Evolutionary conservation across 768 basidiomycete genomes (phyloP), one percentile per base, ranked within the genome.

Genomic region (Psilocybe tampanensis): DNA sequence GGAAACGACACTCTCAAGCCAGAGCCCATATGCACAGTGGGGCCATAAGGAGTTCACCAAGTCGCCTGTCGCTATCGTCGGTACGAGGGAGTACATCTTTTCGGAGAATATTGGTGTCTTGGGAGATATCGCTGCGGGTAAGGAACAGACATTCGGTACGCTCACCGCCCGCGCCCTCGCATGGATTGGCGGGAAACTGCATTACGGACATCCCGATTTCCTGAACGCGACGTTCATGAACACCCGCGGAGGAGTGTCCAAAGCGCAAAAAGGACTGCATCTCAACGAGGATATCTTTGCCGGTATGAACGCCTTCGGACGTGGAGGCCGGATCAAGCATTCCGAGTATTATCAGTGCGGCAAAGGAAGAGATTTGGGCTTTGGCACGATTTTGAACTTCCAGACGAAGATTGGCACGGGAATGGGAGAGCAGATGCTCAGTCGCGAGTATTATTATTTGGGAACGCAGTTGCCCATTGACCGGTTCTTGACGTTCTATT

Each of bases 361-460:
- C 61, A 98, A 99, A 79, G 97, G 97, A 54, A 90, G 97, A 76
- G 97, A 99, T 79, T 88, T 99, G 60, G 97, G 97, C 54, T 99
- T 99, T 70, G 97, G 97, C 50, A 99, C 97, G 44, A 98, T 98
- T 69, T 79, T 99, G 67, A 98, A 98, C 73, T 99, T 99, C 86
- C 95, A 98, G 80, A 99, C 97, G 48, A 99, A 99, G 84, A 97
- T 99, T 67, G 96, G 96, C 24, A 97, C 93, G 26, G 97, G 97
- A 75, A 99, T 99, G 97, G 97, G 97, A 66, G 97, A 99, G 74
- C 97, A 99, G 70, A 96, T 98, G 95, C 88, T 99, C 65, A 98
- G 95, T 75, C 87, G 97, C 64, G 97, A 99, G 75, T 99, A 99
- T 72, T 99, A 98, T 74, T 99, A 98, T 72, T 81, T 99, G 45